Evolutionary conservation across 805 yeast species (phyloP).

Genomic region (Jamesozyma spencerorum): DNA sequence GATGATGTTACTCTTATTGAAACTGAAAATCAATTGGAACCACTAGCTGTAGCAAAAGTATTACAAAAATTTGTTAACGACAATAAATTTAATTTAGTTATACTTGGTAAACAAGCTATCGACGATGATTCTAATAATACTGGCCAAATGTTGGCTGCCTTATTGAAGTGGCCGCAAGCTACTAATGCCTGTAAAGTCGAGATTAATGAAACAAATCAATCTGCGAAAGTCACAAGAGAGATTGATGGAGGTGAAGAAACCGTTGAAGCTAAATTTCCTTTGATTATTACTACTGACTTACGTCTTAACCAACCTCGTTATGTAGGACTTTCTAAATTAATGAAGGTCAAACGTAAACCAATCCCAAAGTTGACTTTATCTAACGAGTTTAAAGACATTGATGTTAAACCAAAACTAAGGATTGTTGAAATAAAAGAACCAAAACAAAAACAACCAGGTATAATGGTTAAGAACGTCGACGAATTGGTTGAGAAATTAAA

Average conservation of each 20-base stretch:
- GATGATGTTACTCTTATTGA: constrained; percentile 79
- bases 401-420: constrained; percentile 53
- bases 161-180: constrained; percentile 93
- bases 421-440: constrained; percentile 77
- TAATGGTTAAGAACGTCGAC: constrained; percentile 71
- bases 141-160: constrained; percentile 92
- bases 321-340: constrained; percentile 90
- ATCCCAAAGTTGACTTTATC: constrained; percentile 53
- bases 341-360: constrained; percentile 98
- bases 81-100: constrained; percentile 65
- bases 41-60: constrained; percentile 81
- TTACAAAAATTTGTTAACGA: constrained; percentile 63
- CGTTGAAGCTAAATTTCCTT: constrained; percentile 65
- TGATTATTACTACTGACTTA: constrained; percentile 85
- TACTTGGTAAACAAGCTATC: constrained; percentile 93
- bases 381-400: constrained; percentile 55
- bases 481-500: constrained; percentile 73
- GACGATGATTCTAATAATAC: constrained; percentile 94
- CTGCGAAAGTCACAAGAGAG: constrained; percentile 73
- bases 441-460: constrained; percentile 69
- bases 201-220: constrained; percentile 40
- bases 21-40: constrained; percentile 70
- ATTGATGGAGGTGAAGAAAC: constrained; percentile 93
- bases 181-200: constrained; percentile 86
- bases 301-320: constrained; percentile 92